Conservation (phyloP, 345 rosid genomes). For the Crucihimalaya himalaica region DNA sequence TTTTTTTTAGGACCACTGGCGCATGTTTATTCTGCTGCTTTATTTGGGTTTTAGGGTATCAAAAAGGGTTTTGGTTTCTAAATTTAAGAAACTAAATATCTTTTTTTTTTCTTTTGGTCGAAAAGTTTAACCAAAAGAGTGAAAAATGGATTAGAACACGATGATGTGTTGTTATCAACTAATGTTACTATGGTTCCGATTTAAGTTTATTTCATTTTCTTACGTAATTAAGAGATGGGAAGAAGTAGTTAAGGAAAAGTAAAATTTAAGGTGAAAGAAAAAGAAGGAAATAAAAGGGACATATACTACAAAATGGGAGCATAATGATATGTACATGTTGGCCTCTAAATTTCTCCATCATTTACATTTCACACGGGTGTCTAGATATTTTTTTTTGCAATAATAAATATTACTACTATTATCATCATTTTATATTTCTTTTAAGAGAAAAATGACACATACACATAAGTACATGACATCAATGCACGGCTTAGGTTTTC, state of each 20-base stretch:
- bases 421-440: constrained; percentile 24
- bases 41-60: constrained; percentile 5
- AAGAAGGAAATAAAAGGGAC: neutral
- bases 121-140: neutral
- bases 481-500: constrained; percentile 30
- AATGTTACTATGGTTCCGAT: neutral
- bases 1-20: constrained; percentile 23
- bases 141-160: neutral
- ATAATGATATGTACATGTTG: constrained; percentile 36
- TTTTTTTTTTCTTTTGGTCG: neutral
- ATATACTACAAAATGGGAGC: constrained; percentile 25
- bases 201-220: neutral
- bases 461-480: constrained; percentile 1
- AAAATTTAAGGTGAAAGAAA: constrained; percentile 16
- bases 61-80: constrained; percentile 27
- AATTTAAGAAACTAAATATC: neutral
- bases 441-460: constrained; percentile 15
- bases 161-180: constrained; percentile 15
- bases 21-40: constrained; percentile 28
- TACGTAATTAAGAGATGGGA: neutral
- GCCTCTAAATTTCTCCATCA: constrained; percentile 29
- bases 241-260: constrained; percentile 20
- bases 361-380: constrained; percentile 38
- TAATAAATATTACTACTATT: constrained; percentile 8
- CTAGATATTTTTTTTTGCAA: neutral